Base-by-base conservation (phyloP, 2,329 filamentous ascomycete genomes). In the Exutisphaerella laricina region DNA sequence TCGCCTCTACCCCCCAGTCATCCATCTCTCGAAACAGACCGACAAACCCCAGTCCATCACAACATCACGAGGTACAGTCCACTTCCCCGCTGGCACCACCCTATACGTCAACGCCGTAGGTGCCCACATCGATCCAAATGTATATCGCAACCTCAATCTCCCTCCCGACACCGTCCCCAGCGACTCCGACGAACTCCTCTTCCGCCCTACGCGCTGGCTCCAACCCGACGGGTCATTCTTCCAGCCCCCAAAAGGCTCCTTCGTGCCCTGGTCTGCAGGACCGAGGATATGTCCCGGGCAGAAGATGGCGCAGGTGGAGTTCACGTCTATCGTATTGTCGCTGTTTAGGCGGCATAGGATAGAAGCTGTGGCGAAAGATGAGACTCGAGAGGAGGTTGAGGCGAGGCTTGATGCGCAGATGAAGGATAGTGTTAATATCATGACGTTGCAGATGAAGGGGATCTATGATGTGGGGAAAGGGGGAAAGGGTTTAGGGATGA, bases 301-400 rank as follows among this genome's bases (percentile, higher is more conserved):
- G 61, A 76, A 75, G 52, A 73, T 78, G 65, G 64, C 73, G 1
- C 71, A 78, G 57, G 74, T 78, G 2, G 75, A 78, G 55, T 76
- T 77, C 54, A 66, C 69, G 3, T 67, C 66, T 9, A 66, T 71
- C 2, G 53, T 78, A 17, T 55, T 67, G 43, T 63, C 64, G 2
- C 49, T 74, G 9, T 53, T 60, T 18, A 34, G 55, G 13, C 43
- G 41, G 30, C 43, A 51, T 39, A 33, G 48, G 4, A 43, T 60
- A 8, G 50, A 56, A 20, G 56, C 50, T 13, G 51, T 57, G 17
- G 38, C 49, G 4, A 34, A 34, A n/a, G 21, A 25, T 14, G 54
- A 59, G 33, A 47, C 16, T 8, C 32, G 22, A 26, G 34, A 41
- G 7, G 38, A 53, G 22, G 20, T 55, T 10, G 35, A 57, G 16